A percentile compares a stretch with the other conserved stretches of the same genome.
Evolutionary conservation across 2,329 filamentous ascomycete genomes (phyloP).

Genomic region (Calonectria hawksworthii): DNA sequence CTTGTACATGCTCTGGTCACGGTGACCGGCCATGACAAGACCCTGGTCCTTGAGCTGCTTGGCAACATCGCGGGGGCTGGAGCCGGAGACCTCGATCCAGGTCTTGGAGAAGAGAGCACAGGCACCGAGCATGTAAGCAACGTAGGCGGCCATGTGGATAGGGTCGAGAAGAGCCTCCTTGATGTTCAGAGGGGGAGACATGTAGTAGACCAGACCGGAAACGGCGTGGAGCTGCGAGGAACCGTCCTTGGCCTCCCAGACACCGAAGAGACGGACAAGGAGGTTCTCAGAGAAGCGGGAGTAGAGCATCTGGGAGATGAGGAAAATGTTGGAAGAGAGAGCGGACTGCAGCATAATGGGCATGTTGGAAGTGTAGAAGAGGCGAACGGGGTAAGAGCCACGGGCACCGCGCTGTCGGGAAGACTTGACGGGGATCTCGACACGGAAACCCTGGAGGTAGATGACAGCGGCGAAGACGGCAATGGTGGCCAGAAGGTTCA

Average conservation of each 20-base stretch:
- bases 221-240: slow-evolving; percentile 94
- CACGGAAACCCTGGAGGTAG: slow-evolving; percentile 99
- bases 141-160: slow-evolving; percentile 95
- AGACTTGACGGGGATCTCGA: slow-evolving; percentile 99
- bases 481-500: slow-evolving; percentile 96
- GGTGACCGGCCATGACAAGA: slow-evolving; percentile 98
- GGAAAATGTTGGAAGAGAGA: slow-evolving; percentile 98
- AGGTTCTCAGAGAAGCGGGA: slow-evolving; percentile 99
- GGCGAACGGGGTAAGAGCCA: slow-evolving; percentile 96
- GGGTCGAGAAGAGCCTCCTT: slow-evolving; percentile 97
- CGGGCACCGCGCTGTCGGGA: slow-evolving; percentile 98
- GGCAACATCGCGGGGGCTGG: slow-evolving; percentile 95
- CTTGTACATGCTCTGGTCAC: slow-evolving; percentile 99
- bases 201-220: slow-evolving; percentile 98
- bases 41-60: slow-evolving; percentile 99
- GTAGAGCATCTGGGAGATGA: slow-evolving; percentile 99
- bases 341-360: slow-evolving; percentile 99
- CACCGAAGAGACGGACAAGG: slow-evolving; percentile 95
- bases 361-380: slow-evolving; percentile 99
- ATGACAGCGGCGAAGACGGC: slow-evolving; percentile 97
- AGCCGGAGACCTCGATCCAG: slow-evolving; percentile 99
- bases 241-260: slow-evolving; percentile 98
- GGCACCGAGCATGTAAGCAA: slow-evolving; percentile 97
- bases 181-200: slow-evolving; percentile 98
- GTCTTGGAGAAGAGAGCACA: slow-evolving; percentile 99